Evolutionary conservation across 2,329 filamentous ascomycete genomes (phyloP), one percentile per base, ranked within the genome.

Genomic region (Colletotrichum coccodes): DNA sequence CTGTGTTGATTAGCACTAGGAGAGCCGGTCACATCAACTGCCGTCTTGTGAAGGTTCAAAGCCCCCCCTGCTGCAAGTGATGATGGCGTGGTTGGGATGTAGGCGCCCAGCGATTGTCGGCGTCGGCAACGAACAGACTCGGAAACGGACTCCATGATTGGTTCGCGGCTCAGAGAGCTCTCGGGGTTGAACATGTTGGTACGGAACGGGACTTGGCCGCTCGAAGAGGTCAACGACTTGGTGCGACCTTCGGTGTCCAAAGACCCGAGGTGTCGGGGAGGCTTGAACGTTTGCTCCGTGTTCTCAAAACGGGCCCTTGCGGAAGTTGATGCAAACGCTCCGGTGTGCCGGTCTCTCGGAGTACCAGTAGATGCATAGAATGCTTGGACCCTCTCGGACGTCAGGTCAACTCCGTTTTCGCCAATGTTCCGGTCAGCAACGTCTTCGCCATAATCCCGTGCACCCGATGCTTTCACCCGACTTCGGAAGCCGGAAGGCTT

Each of bases 351-450:
- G 32, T 64, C 59, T 40, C 57, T 62, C 11, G 65, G 60, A 8
- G 65, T 64, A 16, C 42, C 44, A 2, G 67, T 68, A 38, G 70
- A 50, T 14, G 78, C 73, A 69, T 83, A 81, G 34, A 80, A 82
- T 2, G 78, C 77, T 30, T 77, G 76, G 0, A 79, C 78, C 12
- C 77, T 78, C 12, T 74, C 63, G 2, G 79, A 80, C 8, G 76
- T 72, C 6, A 82, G 69, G 59, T 80, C 72, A 40, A 76, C 38
- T 2, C 74, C 73, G 26, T 81, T 84, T 28, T 79, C 75, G 4
- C 75, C 77, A 52, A 89, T 79, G 70, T 91, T 91, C 38, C 90
- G 82, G 71, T 90, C 88, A 2, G 88, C 89, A 2, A 91, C 88
- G 74, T 91, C 89, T 74, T 92, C 90, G n/a, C 86, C 89, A 71